These are phyloP conservation scores for Nectriaceae sp. DNA, from an alignment of 2,329 filamentous ascomycete genomes.

Conservation along the genomic window DNA sequence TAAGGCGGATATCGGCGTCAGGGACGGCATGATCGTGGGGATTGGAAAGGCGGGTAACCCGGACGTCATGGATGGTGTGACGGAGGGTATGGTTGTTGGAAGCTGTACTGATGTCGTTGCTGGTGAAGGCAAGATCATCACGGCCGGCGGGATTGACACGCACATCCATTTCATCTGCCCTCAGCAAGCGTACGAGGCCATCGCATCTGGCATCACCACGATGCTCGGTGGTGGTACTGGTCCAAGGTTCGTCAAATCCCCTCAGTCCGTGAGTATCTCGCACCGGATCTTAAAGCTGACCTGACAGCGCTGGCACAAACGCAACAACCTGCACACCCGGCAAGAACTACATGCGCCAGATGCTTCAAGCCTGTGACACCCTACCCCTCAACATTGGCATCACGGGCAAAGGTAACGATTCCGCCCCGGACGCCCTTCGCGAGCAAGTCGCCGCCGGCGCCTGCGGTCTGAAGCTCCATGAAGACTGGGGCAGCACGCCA, in stretches of 20 bases:
- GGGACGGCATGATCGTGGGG: slow-evolving; percentile 79
- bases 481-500: slow-evolving; percentile 93
- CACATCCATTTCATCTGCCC: slow-evolving; percentile 97
- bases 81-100: slow-evolving; percentile 77
- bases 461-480: slow-evolving; percentile 90
- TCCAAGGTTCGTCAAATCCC: slow-evolving; percentile 61
- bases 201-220: slow-evolving; percentile 86
- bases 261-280: neutral
- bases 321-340: slow-evolving; percentile 94
- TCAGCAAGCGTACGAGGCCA: slow-evolving; percentile 81
- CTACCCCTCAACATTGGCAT: slow-evolving; percentile 88
- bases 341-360: slow-evolving; percentile 78
- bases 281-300: neutral
- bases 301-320: slow-evolving; percentile 73
- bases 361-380: slow-evolving; percentile 83
- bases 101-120: slow-evolving; percentile 91
- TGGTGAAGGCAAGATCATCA: slow-evolving; percentile 87
- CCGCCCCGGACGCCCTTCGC: slow-evolving; percentile 66
- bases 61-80: slow-evolving; percentile 92
- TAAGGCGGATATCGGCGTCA: slow-evolving; percentile 96
- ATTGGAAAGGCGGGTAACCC: slow-evolving; percentile 96
- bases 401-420: slow-evolving; percentile 93
- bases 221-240: slow-evolving; percentile 90
- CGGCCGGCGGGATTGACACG: slow-evolving; percentile 84
- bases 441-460: slow-evolving; percentile 84